A percentile compares a stretch with the other conserved stretches of the same genome.
Evolutionary conservation across 805 yeast species (phyloP).

Genomic region (Lipomyces yamanashiensis): DNA sequence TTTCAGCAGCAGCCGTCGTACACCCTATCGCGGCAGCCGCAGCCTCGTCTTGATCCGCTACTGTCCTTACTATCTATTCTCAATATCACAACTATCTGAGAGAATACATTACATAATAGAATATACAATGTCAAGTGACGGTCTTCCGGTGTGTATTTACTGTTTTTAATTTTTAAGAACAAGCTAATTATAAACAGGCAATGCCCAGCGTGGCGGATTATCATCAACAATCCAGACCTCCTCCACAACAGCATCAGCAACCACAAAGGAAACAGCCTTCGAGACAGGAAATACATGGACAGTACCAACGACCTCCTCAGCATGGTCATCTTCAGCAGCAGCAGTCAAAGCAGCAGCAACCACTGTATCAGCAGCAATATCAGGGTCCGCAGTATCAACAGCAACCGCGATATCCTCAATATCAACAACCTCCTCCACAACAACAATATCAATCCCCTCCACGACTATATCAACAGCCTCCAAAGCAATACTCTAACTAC

Average conservation of each 20-base stretch:
- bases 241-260: constrained; percentile 7
- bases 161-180: background rate
- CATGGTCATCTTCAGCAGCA: constrained; percentile 9
- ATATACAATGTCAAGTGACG: constrained; percentile 13
- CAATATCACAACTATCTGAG: background rate
- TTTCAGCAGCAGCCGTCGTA: no score
- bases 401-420: constrained; percentile 7
- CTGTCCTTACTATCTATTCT: background rate
- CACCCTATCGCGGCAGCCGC: no score
- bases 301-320: background rate
- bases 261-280: background rate
- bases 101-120: no score
- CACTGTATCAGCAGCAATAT: constrained; percentile 13
- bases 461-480: constrained; percentile 9
- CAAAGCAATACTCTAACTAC: background rate
- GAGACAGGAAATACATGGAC: constrained; percentile 3
- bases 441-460: constrained; percentile 12
- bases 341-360: constrained; percentile 1
- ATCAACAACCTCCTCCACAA: constrained; percentile 3
- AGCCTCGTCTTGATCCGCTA: background rate
- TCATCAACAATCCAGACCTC: constrained; percentile 9
- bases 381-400: constrained; percentile 10
- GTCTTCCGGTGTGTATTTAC: constrained; percentile 19
- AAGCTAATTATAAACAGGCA: constrained; percentile 2
- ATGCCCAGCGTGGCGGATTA: constrained; percentile 34